A percentile compares a stretch with the other conserved stretches of the same genome.
Evolutionary conservation across 805 yeast species (phyloP).

Genomic region (Teunomyces stri): DNA sequence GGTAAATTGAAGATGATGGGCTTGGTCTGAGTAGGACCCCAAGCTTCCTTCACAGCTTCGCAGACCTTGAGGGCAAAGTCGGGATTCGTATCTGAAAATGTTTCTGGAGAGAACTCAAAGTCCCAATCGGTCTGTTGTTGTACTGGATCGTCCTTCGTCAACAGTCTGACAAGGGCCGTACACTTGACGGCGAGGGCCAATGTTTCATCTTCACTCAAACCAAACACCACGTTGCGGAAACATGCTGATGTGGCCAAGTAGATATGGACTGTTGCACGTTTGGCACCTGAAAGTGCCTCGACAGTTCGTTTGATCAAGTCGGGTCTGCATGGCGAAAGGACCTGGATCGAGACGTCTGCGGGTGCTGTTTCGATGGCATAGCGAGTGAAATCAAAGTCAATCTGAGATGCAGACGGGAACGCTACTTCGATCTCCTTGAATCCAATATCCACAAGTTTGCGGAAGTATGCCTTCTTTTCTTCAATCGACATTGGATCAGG

Average conservation of each 20-base stretch:
- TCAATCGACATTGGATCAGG: slow-evolving; percentile 84
- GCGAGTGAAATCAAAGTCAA: slow-evolving; percentile 77
- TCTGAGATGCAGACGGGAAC: slow-evolving; percentile 77
- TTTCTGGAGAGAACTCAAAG: slow-evolving; percentile 79
- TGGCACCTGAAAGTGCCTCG: slow-evolving; percentile 71
- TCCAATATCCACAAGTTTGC: slow-evolving; percentile 67
- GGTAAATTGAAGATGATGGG: slow-evolving; percentile 82
- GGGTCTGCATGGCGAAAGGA: slow-evolving; percentile 72
- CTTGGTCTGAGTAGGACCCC: slow-evolving; percentile 63
- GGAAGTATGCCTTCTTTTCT: slow-evolving; percentile 71
- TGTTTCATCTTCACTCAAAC: slow-evolving; percentile 57
- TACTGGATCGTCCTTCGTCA: slow-evolving; percentile 67
- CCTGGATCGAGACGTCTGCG: slow-evolving; percentile 73
- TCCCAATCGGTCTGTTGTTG: slow-evolving; percentile 60
- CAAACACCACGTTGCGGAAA: slow-evolving; percentile 70
- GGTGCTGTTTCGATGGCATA: slow-evolving; percentile 74
- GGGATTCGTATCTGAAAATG: slow-evolving; percentile 67
- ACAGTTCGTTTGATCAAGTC: slow-evolving; percentile 69
- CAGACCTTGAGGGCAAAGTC: slow-evolving; percentile 65
- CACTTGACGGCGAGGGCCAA: slow-evolving; percentile 60
- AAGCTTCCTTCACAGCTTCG: slow-evolving; percentile 71
- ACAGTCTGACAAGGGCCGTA: slow-evolving; percentile 57
- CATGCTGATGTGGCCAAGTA: slow-evolving; percentile 75
- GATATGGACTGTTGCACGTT: slow-evolving; percentile 71
- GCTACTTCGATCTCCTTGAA: slow-evolving; percentile 84